Percentiles rank a stretch among this genome's conserved stretches.
Evolutionary conservation across 257 asterid species (phyloP).

Genomic region (Cruciata laevipes): DNA sequence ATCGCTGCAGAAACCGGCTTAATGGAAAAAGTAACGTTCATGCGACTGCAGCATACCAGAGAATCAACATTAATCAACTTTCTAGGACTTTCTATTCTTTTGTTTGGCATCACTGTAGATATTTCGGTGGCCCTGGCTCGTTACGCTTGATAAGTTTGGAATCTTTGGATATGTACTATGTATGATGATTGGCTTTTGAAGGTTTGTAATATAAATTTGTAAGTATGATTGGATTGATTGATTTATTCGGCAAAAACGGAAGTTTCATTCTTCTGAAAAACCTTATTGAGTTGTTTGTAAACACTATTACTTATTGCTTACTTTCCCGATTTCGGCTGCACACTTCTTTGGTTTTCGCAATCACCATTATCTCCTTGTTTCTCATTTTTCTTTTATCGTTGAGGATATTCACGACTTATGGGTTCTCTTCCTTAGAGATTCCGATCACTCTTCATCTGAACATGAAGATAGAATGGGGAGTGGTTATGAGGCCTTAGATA

Average conservation of each 20-base stretch:
- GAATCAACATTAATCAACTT: slow-evolving; percentile 52
- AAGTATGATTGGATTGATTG: not conserved
- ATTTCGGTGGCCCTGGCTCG: slow-evolving; percentile 55
- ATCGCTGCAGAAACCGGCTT: slow-evolving; percentile 62
- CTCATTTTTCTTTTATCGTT: no score
- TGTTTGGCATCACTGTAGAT: slow-evolving; percentile 62
- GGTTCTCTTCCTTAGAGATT: no score
- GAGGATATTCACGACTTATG: no score
- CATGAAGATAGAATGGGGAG: no score
- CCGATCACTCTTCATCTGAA: no score
- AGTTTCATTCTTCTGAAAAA: not conserved
- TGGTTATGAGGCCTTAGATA: no score
- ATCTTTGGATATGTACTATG: not conserved
- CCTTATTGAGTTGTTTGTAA: not conserved
- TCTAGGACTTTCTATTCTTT: slow-evolving; percentile 52
- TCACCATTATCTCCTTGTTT: no score
- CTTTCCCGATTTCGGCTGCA: no score
- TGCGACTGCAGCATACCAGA: slow-evolving; percentile 23
- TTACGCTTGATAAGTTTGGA: slow-evolving; percentile 4
- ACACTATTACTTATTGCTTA: no score
- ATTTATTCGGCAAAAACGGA: no score
- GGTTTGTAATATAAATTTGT: not conserved
- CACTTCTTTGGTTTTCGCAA: no score
- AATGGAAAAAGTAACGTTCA: slow-evolving; percentile 48
- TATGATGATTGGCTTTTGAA: not conserved